Conservation (phyloP, 306 rosid species). For the Cicer yamashitae region DNA sequence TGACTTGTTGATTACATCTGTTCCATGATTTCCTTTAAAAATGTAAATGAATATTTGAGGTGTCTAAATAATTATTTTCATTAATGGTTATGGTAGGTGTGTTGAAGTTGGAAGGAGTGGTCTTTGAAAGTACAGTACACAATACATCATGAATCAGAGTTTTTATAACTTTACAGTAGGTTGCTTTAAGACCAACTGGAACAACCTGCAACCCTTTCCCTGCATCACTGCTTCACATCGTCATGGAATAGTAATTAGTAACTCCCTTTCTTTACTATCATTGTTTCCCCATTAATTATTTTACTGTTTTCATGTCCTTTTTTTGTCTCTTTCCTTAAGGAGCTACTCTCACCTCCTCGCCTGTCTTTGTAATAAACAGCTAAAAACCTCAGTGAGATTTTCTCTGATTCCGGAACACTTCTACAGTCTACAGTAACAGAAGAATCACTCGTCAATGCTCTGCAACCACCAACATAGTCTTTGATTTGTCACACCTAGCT, state of each 20-base stretch:
- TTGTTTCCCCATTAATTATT: slow-evolving; percentile 42
- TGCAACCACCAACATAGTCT: neutral
- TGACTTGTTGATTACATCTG: no score
- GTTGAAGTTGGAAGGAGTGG: slow-evolving; percentile 7
- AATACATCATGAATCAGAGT: slow-evolving; percentile 1
- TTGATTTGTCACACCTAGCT: no score
- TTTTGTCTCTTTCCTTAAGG: slow-evolving; percentile 44
- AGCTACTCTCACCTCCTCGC: neutral
- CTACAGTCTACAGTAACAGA: slow-evolving; percentile 39
- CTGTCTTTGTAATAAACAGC: slow-evolving; percentile 27
- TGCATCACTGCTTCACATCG: slow-evolving; percentile 5
- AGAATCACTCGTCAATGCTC: slow-evolving; percentile 25
- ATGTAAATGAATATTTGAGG: no score
- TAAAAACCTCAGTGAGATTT: slow-evolving; percentile 55
- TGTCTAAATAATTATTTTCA: no score
- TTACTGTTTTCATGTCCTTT: slow-evolving; percentile 35
- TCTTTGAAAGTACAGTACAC: neutral
- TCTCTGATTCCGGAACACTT: slow-evolving; percentile 45
- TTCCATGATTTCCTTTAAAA: no score
- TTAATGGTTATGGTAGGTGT: neutral
- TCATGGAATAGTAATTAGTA: slow-evolving; percentile 18
- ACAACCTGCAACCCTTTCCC: slow-evolving; percentile 14
- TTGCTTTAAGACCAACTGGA: slow-evolving; percentile 30
- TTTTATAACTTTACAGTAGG: slow-evolving; percentile 4
- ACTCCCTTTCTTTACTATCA: slow-evolving; percentile 25